These are phyloP conservation scores for Rhizopus microsporus DNA, from an alignment of 371 early-diverging fungal species.

Conservation along the genomic window DNA sequence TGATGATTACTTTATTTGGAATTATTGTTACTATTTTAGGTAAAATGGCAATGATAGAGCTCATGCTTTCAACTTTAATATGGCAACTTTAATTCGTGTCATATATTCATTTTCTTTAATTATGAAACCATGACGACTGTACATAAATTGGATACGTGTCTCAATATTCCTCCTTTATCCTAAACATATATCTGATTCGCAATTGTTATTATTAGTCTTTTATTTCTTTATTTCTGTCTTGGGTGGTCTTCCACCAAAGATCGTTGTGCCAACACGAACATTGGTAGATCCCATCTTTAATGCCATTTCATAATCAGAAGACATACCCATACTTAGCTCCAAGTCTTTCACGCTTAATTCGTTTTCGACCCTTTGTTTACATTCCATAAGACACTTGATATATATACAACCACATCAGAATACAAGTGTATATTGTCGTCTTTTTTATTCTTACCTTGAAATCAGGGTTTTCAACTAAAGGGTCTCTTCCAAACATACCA, in stretches of 20 bases:
- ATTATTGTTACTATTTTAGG: background rate
- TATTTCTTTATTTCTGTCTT: conserved; percentile 9
- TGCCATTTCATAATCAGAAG: conserved; percentile 88
- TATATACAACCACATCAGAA: background rate
- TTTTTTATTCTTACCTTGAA: conserved; percentile 61
- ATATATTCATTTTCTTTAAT: too few relatives aligned
- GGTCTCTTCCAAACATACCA: conserved; percentile 70
- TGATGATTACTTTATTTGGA: background rate
- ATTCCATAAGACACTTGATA: conserved; percentile 44
- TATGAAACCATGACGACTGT: conserved; percentile 1
- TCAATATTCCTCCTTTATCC: too few relatives aligned
- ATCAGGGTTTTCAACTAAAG: conserved; percentile 76
- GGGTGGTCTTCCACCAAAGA: conserved; percentile 76
- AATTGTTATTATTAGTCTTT: too few relatives aligned
- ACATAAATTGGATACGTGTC: background rate
- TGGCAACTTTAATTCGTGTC: too few relatives aligned
- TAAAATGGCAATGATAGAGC: background rate
- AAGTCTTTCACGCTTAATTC: conserved; percentile 39
- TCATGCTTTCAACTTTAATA: background rate
- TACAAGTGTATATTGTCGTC: background rate
- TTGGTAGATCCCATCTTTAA: conserved; percentile 85
- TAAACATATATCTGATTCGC: too few relatives aligned
- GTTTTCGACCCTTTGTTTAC: conserved; percentile 33
- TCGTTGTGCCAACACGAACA: conserved; percentile 87
- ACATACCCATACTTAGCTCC: conserved; percentile 97